phyloP scores from a whole-genome alignment of 1,284 basidiomycete species.

The Malassezia furfur region DNA sequence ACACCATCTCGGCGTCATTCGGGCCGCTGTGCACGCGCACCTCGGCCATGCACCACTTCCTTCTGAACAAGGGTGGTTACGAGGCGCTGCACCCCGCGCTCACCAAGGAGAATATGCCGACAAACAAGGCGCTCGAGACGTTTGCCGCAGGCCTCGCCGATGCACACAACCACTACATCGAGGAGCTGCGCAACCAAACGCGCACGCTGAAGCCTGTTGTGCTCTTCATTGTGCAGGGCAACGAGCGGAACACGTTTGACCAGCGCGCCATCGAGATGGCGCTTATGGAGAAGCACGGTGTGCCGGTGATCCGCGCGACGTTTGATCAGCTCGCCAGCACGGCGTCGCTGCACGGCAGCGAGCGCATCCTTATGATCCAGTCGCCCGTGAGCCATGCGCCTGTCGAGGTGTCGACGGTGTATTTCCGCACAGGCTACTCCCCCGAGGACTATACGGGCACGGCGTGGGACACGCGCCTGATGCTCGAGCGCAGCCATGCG shows the following conservation, averaged over 20 bases:
- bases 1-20: slow-evolving; percentile 89
- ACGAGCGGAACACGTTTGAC: slow-evolving; percentile 93
- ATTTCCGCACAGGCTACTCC: slow-evolving; percentile 78
- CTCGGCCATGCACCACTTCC: slow-evolving; percentile 60
- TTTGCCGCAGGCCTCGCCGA: slow-evolving; percentile 67
- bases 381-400: not conserved
- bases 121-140: slow-evolving; percentile 63
- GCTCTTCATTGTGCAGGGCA: slow-evolving; percentile 77
- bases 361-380: slow-evolving; percentile 4
- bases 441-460: slow-evolving; percentile 66
- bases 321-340: slow-evolving; percentile 25
- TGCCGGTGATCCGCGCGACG: slow-evolving; percentile 26
- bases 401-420: slow-evolving; percentile 69
- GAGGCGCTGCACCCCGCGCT: slow-evolving; percentile 58
- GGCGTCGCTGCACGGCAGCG: slow-evolving; percentile 5
- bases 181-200: slow-evolving; percentile 16
- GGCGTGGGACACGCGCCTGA: slow-evolving; percentile 62
- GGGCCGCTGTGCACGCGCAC: slow-evolving; percentile 68
- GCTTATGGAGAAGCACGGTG: slow-evolving; percentile 57
- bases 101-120: slow-evolving; percentile 58
- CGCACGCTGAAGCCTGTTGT: slow-evolving; percentile 50
- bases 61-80: slow-evolving; percentile 51
- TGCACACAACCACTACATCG: slow-evolving; percentile 66
- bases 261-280: slow-evolving; percentile 81
- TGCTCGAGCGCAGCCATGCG: slow-evolving; percentile 67